Conservation (phyloP, 2,329 filamentous ascomycete species). For the Plenodomus biglobosus region DNA sequence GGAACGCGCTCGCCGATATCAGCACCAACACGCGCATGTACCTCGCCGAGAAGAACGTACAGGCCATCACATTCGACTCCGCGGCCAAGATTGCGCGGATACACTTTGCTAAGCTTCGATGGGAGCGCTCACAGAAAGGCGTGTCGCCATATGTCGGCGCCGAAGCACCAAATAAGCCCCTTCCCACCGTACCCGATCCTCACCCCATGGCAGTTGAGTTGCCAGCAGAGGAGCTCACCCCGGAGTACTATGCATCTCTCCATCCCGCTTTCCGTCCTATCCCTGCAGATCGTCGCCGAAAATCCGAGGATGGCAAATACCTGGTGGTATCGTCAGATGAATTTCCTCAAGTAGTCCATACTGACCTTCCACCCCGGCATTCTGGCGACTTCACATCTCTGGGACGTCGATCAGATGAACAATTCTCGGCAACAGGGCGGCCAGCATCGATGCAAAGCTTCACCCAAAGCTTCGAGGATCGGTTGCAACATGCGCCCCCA, state of each 20-base stretch:
- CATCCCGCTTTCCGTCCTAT: slow-evolving; percentile 36
- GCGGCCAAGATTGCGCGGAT: slow-evolving; percentile 83
- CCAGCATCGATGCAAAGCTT: slow-evolving; percentile 30
- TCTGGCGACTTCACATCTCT: slow-evolving; percentile 68
- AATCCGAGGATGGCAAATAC: slow-evolving; percentile 53
- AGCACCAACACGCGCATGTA: slow-evolving; percentile 89
- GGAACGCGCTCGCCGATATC: slow-evolving; percentile 91
- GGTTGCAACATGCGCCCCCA: slow-evolving; percentile 35
- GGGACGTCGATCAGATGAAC: slow-evolving; percentile 37
- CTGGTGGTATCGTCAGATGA: slow-evolving; percentile 58
- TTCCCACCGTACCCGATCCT: slow-evolving; percentile 43
- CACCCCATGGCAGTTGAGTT: slow-evolving; percentile 59
- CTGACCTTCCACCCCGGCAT: slow-evolving; percentile 33
- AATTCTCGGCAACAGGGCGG: slow-evolving; percentile 23
- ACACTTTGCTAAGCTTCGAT: slow-evolving; percentile 70
- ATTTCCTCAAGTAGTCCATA: slow-evolving; percentile 57
- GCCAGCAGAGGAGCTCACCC: slow-evolving; percentile 57
- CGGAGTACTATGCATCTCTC: slow-evolving; percentile 33
- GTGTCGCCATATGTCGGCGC: slow-evolving; percentile 24
- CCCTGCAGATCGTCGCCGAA: slow-evolving; percentile 34
- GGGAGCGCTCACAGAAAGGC: slow-evolving; percentile 53
- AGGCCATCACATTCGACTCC: slow-evolving; percentile 74
- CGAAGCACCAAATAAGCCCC: slow-evolving; percentile 38
- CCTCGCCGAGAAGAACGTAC: slow-evolving; percentile 70
- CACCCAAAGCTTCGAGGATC: slow-evolving; percentile 31